Percentiles rank a stretch among this genome's conserved stretches.
Evolutionary conservation across 2,329 filamentous ascomycete genomes (phyloP).

Genomic region (Arthrobotrys megalospora): DNA sequence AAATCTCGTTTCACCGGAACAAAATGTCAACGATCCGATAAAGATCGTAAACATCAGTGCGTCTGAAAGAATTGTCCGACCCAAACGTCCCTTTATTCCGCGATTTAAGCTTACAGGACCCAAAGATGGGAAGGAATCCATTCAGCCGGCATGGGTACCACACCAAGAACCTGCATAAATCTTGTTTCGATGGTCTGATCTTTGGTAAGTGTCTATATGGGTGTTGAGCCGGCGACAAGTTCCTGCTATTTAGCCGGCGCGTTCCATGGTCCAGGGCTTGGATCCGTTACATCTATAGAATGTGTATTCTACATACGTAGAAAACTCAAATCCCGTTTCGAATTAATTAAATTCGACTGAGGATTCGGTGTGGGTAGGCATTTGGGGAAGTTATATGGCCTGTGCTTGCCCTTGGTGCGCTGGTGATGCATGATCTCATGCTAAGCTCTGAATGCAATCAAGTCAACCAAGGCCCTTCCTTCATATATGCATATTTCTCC

Average conservation of each 20-base stretch:
- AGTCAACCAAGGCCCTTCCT: neutral
- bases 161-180: slow-evolving; percentile 10
- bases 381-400: neutral
- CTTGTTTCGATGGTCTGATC: slow-evolving; percentile 48
- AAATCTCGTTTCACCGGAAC: slow-evolving; percentile 50
- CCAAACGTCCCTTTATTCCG: slow-evolving; percentile 9
- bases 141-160: slow-evolving; percentile 36
- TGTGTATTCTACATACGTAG: neutral
- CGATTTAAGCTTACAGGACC: slow-evolving; percentile 45
- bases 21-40: slow-evolving; percentile 39
- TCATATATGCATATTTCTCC: neutral
- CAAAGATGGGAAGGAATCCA: neutral
- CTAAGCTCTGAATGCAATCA: neutral
- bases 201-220: slow-evolving; percentile 43
- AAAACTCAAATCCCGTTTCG: slow-evolving; percentile 30
- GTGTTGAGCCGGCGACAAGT: slow-evolving; percentile 22
- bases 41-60: slow-evolving; percentile 13
- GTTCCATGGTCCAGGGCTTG: slow-evolving; percentile 25
- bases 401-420: neutral
- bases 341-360: slow-evolving; percentile 26
- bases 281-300: slow-evolving; percentile 21
- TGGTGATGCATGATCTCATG: slow-evolving; percentile 13
- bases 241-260: slow-evolving; percentile 43
- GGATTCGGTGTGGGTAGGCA: neutral
- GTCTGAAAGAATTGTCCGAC: slow-evolving; percentile 38